phyloP scores from a whole-genome alignment of 2,329 filamentous ascomycete genomes.

The Colletotrichum euphorbiae region DNA sequence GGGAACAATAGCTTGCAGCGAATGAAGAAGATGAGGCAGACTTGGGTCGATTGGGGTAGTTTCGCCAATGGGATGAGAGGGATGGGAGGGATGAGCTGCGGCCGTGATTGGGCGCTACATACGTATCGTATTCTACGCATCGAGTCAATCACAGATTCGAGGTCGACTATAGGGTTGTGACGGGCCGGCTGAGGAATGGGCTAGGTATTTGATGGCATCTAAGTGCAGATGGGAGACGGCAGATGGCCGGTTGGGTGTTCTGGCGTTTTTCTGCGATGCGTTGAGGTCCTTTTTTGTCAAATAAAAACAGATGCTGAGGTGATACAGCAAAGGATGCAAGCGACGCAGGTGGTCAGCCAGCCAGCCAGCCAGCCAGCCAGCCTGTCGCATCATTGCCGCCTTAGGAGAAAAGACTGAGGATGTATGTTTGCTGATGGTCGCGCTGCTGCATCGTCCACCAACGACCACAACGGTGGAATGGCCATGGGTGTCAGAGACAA shows the following conservation, averaged over 20 bases:
- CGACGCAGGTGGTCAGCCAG: constrained; percentile 24
- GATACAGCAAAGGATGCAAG: constrained; percentile 16
- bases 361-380: constrained; percentile 28
- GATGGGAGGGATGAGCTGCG: not conserved
- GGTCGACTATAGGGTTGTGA: not conserved
- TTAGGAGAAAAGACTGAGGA: constrained; percentile 2
- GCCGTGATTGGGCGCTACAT: not conserved
- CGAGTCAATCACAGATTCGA: constrained; percentile 21
- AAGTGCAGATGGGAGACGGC: not conserved
- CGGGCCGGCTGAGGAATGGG: constrained; percentile 3
- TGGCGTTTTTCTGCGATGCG: constrained; percentile 15
- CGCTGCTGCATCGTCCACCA: not conserved
- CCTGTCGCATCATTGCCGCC: constrained; percentile 17
- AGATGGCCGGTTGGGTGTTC: not conserved
- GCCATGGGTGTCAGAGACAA: not conserved
- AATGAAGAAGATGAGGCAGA: constrained; percentile 17
- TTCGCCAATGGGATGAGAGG: constrained; percentile 10
- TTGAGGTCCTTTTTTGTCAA: not conserved
- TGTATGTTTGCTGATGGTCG: constrained; percentile 7
- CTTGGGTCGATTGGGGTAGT: constrained; percentile 1
- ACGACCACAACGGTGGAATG: not conserved
- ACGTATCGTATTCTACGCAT: constrained; percentile 1
- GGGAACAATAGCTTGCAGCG: not conserved
- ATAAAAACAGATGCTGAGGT: constrained; percentile 1
- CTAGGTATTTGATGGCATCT: not conserved